Evolutionary conservation across 257 asterid species (phyloP), one percentile per base, ranked within the genome.

Genomic region (Solanum pinnatisectum): DNA sequence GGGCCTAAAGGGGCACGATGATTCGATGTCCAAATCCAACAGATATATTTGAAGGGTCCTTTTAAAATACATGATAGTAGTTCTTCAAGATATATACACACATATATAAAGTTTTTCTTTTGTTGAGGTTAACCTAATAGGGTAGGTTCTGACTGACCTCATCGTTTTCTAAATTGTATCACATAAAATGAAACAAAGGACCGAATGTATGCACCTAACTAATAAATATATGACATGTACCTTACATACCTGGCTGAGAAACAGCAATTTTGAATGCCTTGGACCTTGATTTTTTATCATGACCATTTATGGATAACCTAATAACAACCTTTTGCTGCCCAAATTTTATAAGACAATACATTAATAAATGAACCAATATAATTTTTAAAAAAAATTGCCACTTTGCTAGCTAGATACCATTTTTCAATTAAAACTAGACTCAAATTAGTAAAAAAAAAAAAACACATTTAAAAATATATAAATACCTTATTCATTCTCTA

Each of bases 201-300:
- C 12, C 5, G 12, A 59, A 6, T 7, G 27, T 20, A 59, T 59
- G 67, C 12, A 59, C 67, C 67, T 59, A 20, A 8, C 67, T 59
- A 59, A 59, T 59, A 59, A 59, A 59, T 59, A 20, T 7, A 59
- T 59, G 68, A 59, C 13, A 59, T 8, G 68, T 59, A 59, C 1
- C 10, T 4, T 70, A 72, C 42, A 33, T 70, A 70, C 88, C 83
- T 42, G 36, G 81, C 52, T 60, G 83, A 35, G 83, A 42, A 16
- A 86, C 83, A n/a, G 88, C 88, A 30, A 86, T 86, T 22, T 68
- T 86, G 71, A 68, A 71, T 3, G 88, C 88, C 70, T 86, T 86
- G 83, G 83, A 39, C 40, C 88, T 33, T 2, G 71, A 49, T 56
- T 44, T 86, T 36, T 70, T 16, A 18, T 70, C 83, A 15, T 44